Conservation (phyloP, 331 rosid species). For the Rhamnella rubrinervis region DNA sequence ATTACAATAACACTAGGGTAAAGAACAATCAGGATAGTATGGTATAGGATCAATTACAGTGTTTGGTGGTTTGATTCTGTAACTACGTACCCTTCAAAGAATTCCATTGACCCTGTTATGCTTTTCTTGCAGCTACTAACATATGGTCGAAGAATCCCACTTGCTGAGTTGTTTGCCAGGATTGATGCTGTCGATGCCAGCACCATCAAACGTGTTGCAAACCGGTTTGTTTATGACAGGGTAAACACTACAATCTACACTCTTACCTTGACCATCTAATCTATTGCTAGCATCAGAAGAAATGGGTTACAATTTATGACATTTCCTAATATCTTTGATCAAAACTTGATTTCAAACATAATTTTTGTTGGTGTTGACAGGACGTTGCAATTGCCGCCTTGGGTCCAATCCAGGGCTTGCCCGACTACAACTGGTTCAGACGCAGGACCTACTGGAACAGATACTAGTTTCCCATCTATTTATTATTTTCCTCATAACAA, state of each 20-base stretch:
- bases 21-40: not conserved
- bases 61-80: not conserved
- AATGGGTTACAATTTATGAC: not conserved
- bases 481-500: slow-evolving; percentile 16
- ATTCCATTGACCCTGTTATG: not conserved
- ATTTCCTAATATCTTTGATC: not conserved
- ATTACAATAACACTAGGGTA: not conserved
- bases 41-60: not conserved
- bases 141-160: slow-evolving; percentile 92
- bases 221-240: slow-evolving; percentile 89
- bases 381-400: slow-evolving; percentile 83
- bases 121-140: slow-evolving; percentile 68
- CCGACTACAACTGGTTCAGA: slow-evolving; percentile 96
- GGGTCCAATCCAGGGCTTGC: slow-evolving; percentile 81
- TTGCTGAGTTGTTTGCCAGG: slow-evolving; percentile 84
- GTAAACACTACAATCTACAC: slow-evolving; percentile 30
- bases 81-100: not conserved
- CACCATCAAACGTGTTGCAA: slow-evolving; percentile 88
- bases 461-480: slow-evolving; percentile 46
- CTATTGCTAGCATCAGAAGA: not conserved
- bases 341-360: not conserved
- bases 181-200: slow-evolving; percentile 90
- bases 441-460: slow-evolving; percentile 99
- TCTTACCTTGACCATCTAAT: not conserved
- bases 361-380: slow-evolving; percentile 29